These are phyloP conservation scores for Petunia axillaris DNA, from an alignment of 257 asterid species.

Conservation along the genomic window DNA sequence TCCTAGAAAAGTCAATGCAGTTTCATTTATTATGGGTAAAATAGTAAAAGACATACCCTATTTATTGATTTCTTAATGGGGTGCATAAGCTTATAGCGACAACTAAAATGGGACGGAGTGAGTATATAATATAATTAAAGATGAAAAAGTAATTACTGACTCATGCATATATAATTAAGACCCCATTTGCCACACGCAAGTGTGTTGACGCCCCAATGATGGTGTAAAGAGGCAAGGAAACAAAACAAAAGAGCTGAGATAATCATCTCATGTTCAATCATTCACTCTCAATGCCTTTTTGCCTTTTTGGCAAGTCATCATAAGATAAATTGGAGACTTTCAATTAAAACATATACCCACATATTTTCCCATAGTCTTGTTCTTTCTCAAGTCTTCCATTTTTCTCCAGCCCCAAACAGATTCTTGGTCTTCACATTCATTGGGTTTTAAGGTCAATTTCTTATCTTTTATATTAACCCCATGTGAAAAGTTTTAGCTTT, in stretches of 20 bases:
- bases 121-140: too few relatives aligned
- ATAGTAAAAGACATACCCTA: too few relatives aligned
- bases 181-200: too few relatives aligned
- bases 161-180: too few relatives aligned
- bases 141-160: too few relatives aligned
- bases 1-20: too few relatives aligned
- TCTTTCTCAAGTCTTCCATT: conserved; percentile 25
- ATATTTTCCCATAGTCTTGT: conserved; percentile 36
- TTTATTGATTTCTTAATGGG: too few relatives aligned
- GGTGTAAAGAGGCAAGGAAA: too few relatives aligned
- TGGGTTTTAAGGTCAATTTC: neutral
- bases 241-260: neutral
- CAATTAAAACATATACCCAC: conserved; percentile 21
- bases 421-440: neutral
- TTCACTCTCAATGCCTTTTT: conserved; percentile 8
- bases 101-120: too few relatives aligned
- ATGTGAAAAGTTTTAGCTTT: neutral
- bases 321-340: conserved; percentile 19
- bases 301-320: conserved; percentile 32
- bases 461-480: neutral
- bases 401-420: neutral
- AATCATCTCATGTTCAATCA: conserved; percentile 29
- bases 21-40: too few relatives aligned
- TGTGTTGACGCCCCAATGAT: too few relatives aligned
- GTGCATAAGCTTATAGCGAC: too few relatives aligned